Base-by-base conservation (phyloP, 441 rosid genomes). In the Hypseocharis bilobata region DNA sequence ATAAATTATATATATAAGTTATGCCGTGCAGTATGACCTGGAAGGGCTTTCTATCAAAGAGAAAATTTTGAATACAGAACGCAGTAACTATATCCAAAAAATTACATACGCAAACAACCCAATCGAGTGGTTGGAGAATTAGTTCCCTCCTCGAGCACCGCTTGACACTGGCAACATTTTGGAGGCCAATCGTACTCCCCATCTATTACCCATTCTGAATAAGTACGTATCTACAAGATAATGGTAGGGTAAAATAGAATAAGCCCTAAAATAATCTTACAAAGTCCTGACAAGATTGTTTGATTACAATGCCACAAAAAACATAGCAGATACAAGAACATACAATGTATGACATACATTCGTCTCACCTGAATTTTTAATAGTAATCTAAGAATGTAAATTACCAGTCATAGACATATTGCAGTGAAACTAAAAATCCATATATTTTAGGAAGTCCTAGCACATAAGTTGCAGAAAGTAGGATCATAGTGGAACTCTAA, bases 171-270 rank as follows among this genome's bases (percentile, higher is more conserved):
- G 75, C 97, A 88, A 77, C 99, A 93, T 75, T 83, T 91, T 11
- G 86, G 82, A 69, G 97, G 96, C 91, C 93, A 91, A 60, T 93
- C 96, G 77, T 93, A 91, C 71, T 88, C 99, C 69, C 92, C 99
- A 70, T 93, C 99, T 78, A 89, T 93, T 64, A 93, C 97, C 97
- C 99, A 93, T 66, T 93, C 99, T n/a, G 99, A 93, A 83, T 93
- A 93, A 17, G 99, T 86, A 26, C 87, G 90, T 32, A 93, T 77
- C 99, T 93, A 77, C 54, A 76, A 55, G 69, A 66, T 34, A 44
- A 72, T 17, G 65, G 22, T 19, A 69, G 30, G 3, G 13, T 64
- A 49, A 25, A 19, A 45, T 1, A 56, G 42, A 6, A 56, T 29
- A 38, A 67, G 70, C 68, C 55, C 55, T 1, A 19, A 49, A 49